These are phyloP conservation scores for Calonectria crousiana DNA, from an alignment of 2,329 filamentous ascomycete species.

Conservation along the genomic window DNA sequence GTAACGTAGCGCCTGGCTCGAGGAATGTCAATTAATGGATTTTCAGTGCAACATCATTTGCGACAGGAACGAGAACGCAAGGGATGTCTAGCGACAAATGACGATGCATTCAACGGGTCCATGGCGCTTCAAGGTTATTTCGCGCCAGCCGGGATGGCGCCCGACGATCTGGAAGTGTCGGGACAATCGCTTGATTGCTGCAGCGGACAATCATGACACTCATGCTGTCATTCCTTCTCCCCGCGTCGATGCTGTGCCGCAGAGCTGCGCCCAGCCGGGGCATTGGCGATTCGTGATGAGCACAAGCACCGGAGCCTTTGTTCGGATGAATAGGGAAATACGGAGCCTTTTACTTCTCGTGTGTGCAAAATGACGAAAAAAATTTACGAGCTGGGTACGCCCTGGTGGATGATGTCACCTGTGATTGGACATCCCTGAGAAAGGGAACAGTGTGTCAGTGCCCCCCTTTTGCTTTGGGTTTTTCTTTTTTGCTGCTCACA, in stretches of 20 bases:
- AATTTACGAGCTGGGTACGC: background rate
- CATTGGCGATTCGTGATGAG: background rate
- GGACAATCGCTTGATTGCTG: background rate
- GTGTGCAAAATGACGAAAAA: conserved; percentile 1
- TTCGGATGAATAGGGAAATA: background rate
- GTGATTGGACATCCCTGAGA: background rate
- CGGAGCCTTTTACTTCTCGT: background rate
- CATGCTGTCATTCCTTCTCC: conserved; percentile 9
- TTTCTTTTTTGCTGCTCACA: background rate
- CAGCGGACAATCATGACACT: background rate
- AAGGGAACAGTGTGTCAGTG: background rate
- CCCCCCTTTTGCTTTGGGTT: background rate
- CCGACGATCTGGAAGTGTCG: background rate
- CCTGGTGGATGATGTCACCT: background rate
- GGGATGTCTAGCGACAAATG: conserved; percentile 8
- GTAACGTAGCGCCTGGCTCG: background rate
- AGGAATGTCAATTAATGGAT: conserved; percentile 2
- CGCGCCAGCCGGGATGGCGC: background rate
- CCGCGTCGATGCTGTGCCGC: conserved; percentile 13
- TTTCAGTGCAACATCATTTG: background rate
- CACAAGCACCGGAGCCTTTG: background rate
- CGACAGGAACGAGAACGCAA: conserved; percentile 11
- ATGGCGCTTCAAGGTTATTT: background rate
- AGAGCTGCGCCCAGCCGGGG: background rate
- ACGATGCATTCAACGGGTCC: background rate